Evolutionary conservation across 768 basidiomycete species (phyloP).

Genomic region (Russula dissimulans): DNA sequence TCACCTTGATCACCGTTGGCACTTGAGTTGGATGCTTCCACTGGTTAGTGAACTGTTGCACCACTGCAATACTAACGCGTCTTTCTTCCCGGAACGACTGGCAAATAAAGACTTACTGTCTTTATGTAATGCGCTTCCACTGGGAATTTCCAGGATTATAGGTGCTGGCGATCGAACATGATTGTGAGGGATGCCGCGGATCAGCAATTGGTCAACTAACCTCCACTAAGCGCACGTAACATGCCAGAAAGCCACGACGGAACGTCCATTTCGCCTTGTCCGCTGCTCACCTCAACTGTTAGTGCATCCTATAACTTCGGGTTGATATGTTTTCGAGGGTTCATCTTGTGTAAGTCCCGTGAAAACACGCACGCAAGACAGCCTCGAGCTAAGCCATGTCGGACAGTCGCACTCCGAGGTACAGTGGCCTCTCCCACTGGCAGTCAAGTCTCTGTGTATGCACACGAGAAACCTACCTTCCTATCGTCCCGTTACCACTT

Average conservation of each 20-base stretch:
- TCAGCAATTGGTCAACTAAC: not conserved
- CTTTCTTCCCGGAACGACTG: not conserved
- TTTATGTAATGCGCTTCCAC: not conserved
- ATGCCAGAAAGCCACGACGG: not conserved
- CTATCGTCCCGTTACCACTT: not conserved
- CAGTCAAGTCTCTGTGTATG: not conserved
- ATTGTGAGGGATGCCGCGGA: not conserved
- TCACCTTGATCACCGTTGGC: slow-evolving; percentile 16
- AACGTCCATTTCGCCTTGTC: not conserved
- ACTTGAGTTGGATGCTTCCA: slow-evolving; percentile 20
- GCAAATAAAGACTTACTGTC: slow-evolving; percentile 6
- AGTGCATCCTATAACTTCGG: not conserved
- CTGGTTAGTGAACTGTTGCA: slow-evolving; percentile 16
- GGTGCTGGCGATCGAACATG: not conserved
- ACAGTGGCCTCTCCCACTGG: too few relatives aligned
- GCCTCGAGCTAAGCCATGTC: not conserved
- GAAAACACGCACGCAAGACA: slow-evolving; percentile 11
- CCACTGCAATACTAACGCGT: slow-evolving; percentile 11
- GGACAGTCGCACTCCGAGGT: slow-evolving; percentile 8
- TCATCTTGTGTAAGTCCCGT: not conserved
- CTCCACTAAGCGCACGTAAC: slow-evolving; percentile 12
- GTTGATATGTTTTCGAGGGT: not conserved
- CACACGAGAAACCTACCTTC: not conserved
- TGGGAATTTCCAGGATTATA: slow-evolving; percentile 11
- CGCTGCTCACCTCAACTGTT: slow-evolving; percentile 12